A percentile compares a stretch with the other conserved stretches of the same genome.
These are phyloP conservation scores for Lepidium africanum DNA, from an alignment of 345 rosid species.

Conservation along the genomic window DNA sequence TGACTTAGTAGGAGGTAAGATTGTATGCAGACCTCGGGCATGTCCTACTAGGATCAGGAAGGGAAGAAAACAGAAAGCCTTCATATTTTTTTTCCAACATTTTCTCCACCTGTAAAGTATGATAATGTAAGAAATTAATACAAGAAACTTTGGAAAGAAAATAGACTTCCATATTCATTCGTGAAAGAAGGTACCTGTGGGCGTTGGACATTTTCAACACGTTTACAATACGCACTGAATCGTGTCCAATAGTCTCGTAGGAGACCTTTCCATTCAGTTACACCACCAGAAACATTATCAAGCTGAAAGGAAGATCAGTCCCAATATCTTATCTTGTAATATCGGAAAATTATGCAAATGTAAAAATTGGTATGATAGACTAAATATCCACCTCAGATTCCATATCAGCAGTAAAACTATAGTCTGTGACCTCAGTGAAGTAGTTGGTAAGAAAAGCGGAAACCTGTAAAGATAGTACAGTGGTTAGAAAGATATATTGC, in stretches of 20 bases:
- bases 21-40: conserved; percentile 64
- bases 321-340: conserved; percentile 1
- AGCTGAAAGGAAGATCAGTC: conserved; percentile 46
- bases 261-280: conserved; percentile 98
- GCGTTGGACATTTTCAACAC: conserved; percentile 56
- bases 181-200: conserved; percentile 51
- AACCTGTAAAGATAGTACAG: conserved; percentile 44
- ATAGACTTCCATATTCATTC: conserved; percentile 2
- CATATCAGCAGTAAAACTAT: conserved; percentile 98
- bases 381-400: conserved; percentile 65
- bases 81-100: conserved; percentile 85
- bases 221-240: conserved; percentile 70
- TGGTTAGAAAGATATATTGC: neutral
- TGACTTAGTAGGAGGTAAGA: neutral
- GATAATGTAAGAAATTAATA: neutral
- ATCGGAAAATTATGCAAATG: neutral
- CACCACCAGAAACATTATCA: conserved; percentile 91
- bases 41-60: conserved; percentile 56
- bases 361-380: neutral
- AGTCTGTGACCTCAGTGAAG: conserved; percentile 90
- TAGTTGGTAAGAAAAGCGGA: conserved; percentile 88
- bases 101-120: conserved; percentile 77
- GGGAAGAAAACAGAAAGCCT: conserved; percentile 69
- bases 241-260: conserved; percentile 89
- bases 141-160: neutral